phyloP scores from a whole-genome alignment of 2,329 filamentous ascomycete species.

The Colletotrichum zoysiae region DNA sequence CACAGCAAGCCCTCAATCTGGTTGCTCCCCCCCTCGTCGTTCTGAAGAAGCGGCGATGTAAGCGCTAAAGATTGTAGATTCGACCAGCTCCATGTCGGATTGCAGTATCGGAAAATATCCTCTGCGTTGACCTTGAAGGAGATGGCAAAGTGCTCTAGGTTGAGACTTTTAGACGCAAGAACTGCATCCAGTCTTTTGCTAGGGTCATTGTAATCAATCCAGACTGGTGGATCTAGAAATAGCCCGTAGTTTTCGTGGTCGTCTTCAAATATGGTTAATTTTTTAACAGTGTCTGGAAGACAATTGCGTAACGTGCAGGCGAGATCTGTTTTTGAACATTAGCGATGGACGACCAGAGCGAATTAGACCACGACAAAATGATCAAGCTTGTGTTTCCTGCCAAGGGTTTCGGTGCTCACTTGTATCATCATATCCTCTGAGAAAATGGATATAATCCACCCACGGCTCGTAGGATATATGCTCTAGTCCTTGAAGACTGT shows the following conservation, averaged over 20 bases:
- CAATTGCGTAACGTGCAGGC: too few relatives aligned
- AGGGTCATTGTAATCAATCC: too few relatives aligned
- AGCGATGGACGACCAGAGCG: too few relatives aligned
- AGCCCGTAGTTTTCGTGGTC: too few relatives aligned
- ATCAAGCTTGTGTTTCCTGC: too few relatives aligned
- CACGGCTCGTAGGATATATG: not conserved
- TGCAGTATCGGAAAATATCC: not conserved
- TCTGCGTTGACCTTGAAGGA: not conserved
- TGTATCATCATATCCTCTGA: too few relatives aligned
- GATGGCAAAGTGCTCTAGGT: not conserved
- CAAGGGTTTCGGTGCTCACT: too few relatives aligned
- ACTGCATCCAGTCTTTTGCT: not conserved
- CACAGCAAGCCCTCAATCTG: not conserved
- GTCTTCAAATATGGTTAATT: too few relatives aligned
- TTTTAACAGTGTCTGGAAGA: too few relatives aligned
- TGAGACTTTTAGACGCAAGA: not conserved
- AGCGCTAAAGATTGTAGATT: not conserved
- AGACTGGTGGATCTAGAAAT: too few relatives aligned
- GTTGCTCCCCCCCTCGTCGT: not conserved
- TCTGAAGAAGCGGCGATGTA: not conserved
- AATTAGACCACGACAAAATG: too few relatives aligned
- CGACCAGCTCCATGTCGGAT: not conserved
- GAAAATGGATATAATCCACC: not conserved
- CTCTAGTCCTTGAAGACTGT: not conserved
- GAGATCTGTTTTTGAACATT: too few relatives aligned